Conservation (phyloP, 192 early-diverging fungal species). For the Martensiomyces pterosporus region DNA sequence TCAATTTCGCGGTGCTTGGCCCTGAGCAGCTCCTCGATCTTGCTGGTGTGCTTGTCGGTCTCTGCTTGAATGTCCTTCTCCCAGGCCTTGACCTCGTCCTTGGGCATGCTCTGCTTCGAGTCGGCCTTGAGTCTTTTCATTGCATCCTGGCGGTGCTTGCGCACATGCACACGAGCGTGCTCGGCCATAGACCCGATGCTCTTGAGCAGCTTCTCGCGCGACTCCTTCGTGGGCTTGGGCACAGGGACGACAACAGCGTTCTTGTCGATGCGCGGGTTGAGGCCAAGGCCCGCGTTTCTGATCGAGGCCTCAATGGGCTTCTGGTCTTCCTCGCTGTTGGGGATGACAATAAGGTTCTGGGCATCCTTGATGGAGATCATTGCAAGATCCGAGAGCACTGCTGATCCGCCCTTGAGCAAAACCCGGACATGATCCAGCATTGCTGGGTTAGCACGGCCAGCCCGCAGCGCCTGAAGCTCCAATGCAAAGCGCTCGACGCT, state of each 20-base stretch:
- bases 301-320: constrained; percentile 70
- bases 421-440: constrained; percentile 71
- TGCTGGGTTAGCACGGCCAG: constrained; percentile 72
- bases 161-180: constrained; percentile 61
- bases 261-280: constrained; percentile 74
- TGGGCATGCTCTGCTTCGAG: constrained; percentile 50
- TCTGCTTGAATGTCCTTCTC: constrained; percentile 63
- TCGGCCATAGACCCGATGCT: constrained; percentile 58
- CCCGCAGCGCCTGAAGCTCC: constrained; percentile 60
- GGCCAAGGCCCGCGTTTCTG: constrained; percentile 66
- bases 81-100: constrained; percentile 53
- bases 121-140: constrained; percentile 71
- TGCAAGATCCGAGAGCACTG: constrained; percentile 61
- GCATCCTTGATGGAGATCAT: constrained; percentile 80
- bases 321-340: constrained; percentile 69
- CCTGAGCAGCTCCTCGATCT: constrained; percentile 61
- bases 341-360: constrained; percentile 72
- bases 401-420: constrained; percentile 52
- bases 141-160: constrained; percentile 65
- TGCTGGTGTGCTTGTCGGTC: constrained; percentile 61
- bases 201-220: constrained; percentile 68
- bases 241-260: constrained; percentile 72
- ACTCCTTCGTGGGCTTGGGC: constrained; percentile 79
- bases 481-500: constrained; percentile 58
- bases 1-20: constrained; percentile 69